Base-by-base conservation (phyloP, 225 moss, liverwort and hornwort genomes). In the Physcomitrellopsis africana region DNA sequence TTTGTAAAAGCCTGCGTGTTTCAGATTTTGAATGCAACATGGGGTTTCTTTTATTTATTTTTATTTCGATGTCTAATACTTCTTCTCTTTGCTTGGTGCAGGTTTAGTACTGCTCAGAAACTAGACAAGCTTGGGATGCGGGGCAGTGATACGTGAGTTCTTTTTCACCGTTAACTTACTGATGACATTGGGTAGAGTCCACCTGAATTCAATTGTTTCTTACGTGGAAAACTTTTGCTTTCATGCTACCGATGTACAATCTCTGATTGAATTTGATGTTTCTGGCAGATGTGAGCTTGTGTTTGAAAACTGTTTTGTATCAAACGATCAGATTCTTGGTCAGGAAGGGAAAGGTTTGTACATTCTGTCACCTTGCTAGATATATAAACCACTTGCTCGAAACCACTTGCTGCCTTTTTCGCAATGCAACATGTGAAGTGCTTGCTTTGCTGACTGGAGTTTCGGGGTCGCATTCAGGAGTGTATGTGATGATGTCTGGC, bases 401-500 rank as follows among this genome's bases (percentile, higher is more conserved):
- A 14, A 64, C 32, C 19, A 27, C 27, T 51, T 51, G 1, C 41
- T 66, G 42, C 10, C 42, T 68, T 61, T 62, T 58, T 17, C 7
- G 9, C 15, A 19, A 37, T 52, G 51, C 56, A 65, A 6, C 22
- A 47, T 70, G 61, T 77, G 26, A 22, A 65, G 58, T 37, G n/a
- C 26, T 3, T 13, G 20, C 41, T 61, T 62, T 58, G 0, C 46
- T 71, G 58, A 75, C 46, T 67, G 24, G 51, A 32, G 56, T 74
- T 77, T 26, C 46, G 43, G 29, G 53, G n/a, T 74, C 81, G 81
- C 32, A 67, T 81, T 77, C 90, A 99, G 94, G 97, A 74, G 97
- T 99, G 70, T 99, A 99, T 71, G 91, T 99, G 45, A 94, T 99
- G 97, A 99, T 99, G 97, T 99, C 94, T 70, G 97, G 97, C 49